Evolutionary conservation across 176 grass and related monocot species (phyloP).

Genomic region (Tuctoria greenei): DNA sequence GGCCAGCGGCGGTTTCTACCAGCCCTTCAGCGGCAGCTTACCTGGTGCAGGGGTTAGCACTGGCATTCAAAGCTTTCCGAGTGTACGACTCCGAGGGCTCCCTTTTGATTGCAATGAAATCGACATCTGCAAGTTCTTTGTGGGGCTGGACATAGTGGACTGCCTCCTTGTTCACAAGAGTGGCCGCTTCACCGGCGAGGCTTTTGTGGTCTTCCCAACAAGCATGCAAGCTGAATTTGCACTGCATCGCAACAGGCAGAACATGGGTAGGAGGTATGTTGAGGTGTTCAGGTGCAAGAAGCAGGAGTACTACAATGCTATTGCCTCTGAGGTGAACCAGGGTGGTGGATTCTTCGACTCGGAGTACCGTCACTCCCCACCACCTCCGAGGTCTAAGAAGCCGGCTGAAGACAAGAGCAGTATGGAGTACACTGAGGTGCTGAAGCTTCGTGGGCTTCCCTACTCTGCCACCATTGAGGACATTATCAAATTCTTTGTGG

Average conservation of each 20-base stretch:
- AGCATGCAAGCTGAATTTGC: slow-evolving; percentile 78
- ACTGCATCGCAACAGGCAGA: slow-evolving; percentile 75
- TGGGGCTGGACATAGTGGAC: slow-evolving; percentile 79
- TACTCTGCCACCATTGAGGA: slow-evolving; percentile 65
- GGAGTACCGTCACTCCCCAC: slow-evolving; percentile 48
- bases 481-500: slow-evolving; percentile 80
- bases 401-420: slow-evolving; percentile 58
- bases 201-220: slow-evolving; percentile 71
- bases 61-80: slow-evolving; percentile 66
- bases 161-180: slow-evolving; percentile 83
- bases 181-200: slow-evolving; percentile 75
- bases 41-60: slow-evolving; percentile 41
- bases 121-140: slow-evolving; percentile 86
- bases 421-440: slow-evolving; percentile 91
- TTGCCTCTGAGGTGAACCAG: slow-evolving; percentile 85
- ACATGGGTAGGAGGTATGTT: slow-evolving; percentile 88
- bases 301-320: slow-evolving; percentile 77
- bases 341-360: slow-evolving; percentile 47
- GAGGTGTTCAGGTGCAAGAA: slow-evolving; percentile 97
- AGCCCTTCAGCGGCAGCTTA: slow-evolving; percentile 42
- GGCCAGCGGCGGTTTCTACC: slow-evolving; percentile 43
- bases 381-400: slow-evolving; percentile 52
- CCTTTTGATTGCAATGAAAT: slow-evolving; percentile 90
- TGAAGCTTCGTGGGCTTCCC: slow-evolving; percentile 88
- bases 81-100: slow-evolving; percentile 74